Conservation (phyloP, 2,329 filamentous ascomycete genomes). For the Microsporum ferrugineum region DNA sequence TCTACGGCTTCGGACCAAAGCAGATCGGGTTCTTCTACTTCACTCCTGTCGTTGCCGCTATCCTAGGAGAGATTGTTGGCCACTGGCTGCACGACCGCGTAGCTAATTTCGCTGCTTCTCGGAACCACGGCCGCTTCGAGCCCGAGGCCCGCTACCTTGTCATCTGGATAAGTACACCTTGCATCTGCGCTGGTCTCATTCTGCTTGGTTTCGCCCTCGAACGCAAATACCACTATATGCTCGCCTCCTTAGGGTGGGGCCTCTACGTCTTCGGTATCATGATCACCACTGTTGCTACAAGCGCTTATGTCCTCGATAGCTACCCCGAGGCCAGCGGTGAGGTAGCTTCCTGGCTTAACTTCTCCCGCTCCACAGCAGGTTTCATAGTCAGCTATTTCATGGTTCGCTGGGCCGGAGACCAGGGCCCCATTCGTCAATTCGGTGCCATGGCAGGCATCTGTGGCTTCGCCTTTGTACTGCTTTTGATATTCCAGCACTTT, state of each 20-base stretch:
- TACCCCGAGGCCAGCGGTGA: constrained; percentile 47
- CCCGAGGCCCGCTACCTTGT: constrained; percentile 45
- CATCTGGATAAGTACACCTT: constrained; percentile 38
- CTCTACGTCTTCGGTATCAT: constrained; percentile 47
- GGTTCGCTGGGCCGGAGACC: constrained; percentile 38
- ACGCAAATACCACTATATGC: constrained; percentile 43
- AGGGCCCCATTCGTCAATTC: constrained; percentile 37
- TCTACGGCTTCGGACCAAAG: constrained; percentile 42
- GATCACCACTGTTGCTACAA: constrained; percentile 43
- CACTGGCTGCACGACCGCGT: constrained; percentile 47
- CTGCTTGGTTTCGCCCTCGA: constrained; percentile 44
- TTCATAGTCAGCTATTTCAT: constrained; percentile 45
- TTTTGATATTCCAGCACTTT: constrained; percentile 27
- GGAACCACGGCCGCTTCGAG: constrained; percentile 44
- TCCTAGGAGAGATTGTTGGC: constrained; percentile 44
- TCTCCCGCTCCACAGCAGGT: constrained; percentile 39
- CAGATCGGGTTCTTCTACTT: constrained; percentile 49
- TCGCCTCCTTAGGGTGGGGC: constrained; percentile 40
- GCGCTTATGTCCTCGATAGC: constrained; percentile 43
- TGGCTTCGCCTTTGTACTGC: constrained; percentile 26
- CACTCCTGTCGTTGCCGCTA: constrained; percentile 43
- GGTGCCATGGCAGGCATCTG: constrained; percentile 39
- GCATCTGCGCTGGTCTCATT: constrained; percentile 42
- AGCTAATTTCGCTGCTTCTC: constrained; percentile 35
- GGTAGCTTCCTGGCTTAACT: constrained; percentile 43